Evolutionary conservation across 192 early-diverging fungal species (phyloP), one percentile per base, ranked within the genome.

Genomic region (Lobosporangium transversale): DNA sequence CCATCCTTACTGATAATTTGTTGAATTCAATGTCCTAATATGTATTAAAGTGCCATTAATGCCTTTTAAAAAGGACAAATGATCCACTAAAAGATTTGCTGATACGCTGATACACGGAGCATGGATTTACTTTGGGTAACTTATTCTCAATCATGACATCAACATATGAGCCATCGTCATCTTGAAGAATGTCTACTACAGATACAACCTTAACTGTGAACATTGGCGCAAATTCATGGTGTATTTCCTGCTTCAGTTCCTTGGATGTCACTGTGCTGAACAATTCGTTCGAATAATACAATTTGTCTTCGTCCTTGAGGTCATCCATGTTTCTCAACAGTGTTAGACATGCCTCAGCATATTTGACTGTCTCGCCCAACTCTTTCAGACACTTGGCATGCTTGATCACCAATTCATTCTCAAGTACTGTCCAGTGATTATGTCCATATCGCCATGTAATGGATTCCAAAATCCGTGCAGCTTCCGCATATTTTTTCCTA

Each of bases 351-450:
- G 80, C 81, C 68, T 85, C 70, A 0, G 83, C 68, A 49, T 84
- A 88, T 69, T 83, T 79, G 33, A 64, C 70, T 9, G 64, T 82
- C 30, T 82, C 71, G 4, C 81, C 79, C 15, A 91, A 58, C 61
- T 85, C 79, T 35, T 85, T 81, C 63, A 87, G 76, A 44, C 89
- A 92, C 36, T 83, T 80, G 2, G 90, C 87, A 32, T 88, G 86
- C 67, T 90, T 91, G 53, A 89, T 83, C 11, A 93, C 67, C 23
- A 93, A 49, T 26, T 80, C 78, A 31, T 86, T 83, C 62, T 95
- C 91, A 40, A 95, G 84, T 17, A 78, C 55, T 36, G 79, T 81
- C 93, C 94, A 94, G 17, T 79, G 78, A 21, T 88, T 78, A 37
- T 85, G 80, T 35, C 83, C 80, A 59, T 86, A 89, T 35, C 81